Evolutionary conservation across 352 stramenopile species (phyloP), one percentile per base, ranked within the genome.

Genomic region (Phytophthora nicotianae): DNA sequence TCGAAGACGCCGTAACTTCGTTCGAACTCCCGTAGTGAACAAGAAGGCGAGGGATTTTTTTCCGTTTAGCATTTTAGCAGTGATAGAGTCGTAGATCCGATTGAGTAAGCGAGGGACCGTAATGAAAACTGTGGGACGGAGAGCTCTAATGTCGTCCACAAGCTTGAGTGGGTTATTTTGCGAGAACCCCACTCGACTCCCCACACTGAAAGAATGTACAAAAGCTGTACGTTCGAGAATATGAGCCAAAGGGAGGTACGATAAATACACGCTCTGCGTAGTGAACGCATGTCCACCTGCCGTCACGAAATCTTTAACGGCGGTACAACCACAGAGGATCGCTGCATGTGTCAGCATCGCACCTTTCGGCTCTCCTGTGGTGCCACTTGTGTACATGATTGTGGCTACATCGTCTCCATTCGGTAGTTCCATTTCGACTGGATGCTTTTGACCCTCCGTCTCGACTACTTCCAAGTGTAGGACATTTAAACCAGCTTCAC

Each of bases 341-440:
- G 65, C 81, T n/a, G 50, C 42, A 72, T 99, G 97, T 9, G 88
- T 97, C n/a, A 99, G 77, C 43, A 99, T 78, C 20, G 91, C 97
- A 27, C 96, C 97, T 66, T 99, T 99, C 21, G 97, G 96, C 56
- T 98, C 84, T 17, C 96, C 96, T 19, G 96, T 99, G 17, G 97
- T 99, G 32, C 96, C 97, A 40, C 80, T 98, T 5, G 96, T 99
- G 81, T 98, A 98, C 86, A 91, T 97, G 53, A 98, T 85, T 6
- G 96, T 99, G 6, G 90, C 89, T 19, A 99, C 46, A 72, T 97
- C 91, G 0, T 70, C 57, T n/a, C 50, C 65, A 11, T 32, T 47
- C 3, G 84, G 79, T 4, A 75, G 76, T 38, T 83, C 58, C 0
- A 59, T 41, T 14, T 63, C 5, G 2, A 69, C 48, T 3, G 65